These are phyloP conservation scores for Angomonas deanei DNA, from an alignment of 208 protist species.

Conservation along the genomic window DNA sequence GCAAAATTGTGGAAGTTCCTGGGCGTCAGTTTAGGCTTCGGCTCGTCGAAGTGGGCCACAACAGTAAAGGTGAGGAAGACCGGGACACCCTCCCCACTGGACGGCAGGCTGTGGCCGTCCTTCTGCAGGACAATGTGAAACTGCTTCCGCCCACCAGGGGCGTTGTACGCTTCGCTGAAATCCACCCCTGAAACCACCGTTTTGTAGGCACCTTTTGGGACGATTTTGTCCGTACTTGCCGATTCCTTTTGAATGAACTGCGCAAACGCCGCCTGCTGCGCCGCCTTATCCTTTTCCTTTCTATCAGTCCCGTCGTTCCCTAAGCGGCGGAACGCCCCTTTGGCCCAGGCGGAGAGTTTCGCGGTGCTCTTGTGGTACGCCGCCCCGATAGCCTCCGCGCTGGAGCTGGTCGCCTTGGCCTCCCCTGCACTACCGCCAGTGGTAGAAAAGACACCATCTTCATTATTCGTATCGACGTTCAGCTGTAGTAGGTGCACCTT, in stretches of 20 bases:
- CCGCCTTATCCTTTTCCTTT: slow-evolving; percentile 11
- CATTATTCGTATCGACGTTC: slow-evolving; percentile 45
- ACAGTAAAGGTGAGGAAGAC: slow-evolving; percentile 41
- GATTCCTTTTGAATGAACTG: background rate
- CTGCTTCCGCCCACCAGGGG: slow-evolving; percentile 29
- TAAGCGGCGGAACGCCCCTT: slow-evolving; percentile 21
- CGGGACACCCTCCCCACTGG: slow-evolving; percentile 24
- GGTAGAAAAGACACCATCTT: slow-evolving; percentile 24
- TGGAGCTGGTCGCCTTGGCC: slow-evolving; percentile 43
- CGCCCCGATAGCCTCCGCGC: slow-evolving; percentile 39
- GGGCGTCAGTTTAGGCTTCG: slow-evolving; percentile 6
- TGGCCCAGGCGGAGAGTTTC: slow-evolving; percentile 39
- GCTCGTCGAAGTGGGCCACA: slow-evolving; percentile 28
- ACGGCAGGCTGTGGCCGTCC: slow-evolving; percentile 16
- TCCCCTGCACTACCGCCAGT: slow-evolving; percentile 23
- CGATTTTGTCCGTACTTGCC: slow-evolving; percentile 4
- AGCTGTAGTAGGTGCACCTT: slow-evolving; percentile 38
- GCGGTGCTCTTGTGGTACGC: slow-evolving; percentile 37
- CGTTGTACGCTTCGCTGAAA: slow-evolving; percentile 57
- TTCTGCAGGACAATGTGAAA: slow-evolving; percentile 41
- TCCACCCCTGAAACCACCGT: slow-evolving; percentile 35
- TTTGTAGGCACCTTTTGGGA: slow-evolving; percentile 23
- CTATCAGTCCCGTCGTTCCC: slow-evolving; percentile 6
- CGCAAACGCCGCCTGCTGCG: slow-evolving; percentile 4
- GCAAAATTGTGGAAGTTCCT: slow-evolving; percentile 48